A percentile compares a stretch with the other conserved stretches of the same genome.
These are phyloP conservation scores for Sanghuangporus baumii DNA, from an alignment of 1,284 basidiomycete species.

Conservation along the genomic window DNA sequence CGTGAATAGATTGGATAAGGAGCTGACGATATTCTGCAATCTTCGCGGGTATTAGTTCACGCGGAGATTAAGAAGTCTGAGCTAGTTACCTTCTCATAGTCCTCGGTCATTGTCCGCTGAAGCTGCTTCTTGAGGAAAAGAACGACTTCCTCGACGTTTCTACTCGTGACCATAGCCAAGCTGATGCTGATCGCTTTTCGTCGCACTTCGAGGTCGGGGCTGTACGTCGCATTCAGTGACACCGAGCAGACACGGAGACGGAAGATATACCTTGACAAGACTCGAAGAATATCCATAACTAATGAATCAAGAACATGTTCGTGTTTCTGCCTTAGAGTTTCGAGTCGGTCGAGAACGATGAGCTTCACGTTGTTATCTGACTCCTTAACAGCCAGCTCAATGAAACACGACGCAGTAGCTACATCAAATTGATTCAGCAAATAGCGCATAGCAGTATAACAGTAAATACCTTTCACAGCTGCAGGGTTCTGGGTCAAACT, in stretches of 20 bases:
- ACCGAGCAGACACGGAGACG: not conserved
- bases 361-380: conserved; percentile 99
- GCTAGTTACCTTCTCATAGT: conserved; percentile 71
- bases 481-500: conserved; percentile 94
- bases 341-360: conserved; percentile 93
- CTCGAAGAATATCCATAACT: conserved; percentile 94
- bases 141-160: conserved; percentile 98
- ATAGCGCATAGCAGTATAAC: not conserved
- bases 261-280: conserved; percentile 63
- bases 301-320: conserved; percentile 89
- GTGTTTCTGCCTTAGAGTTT: conserved; percentile 79
- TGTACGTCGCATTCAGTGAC: conserved; percentile 27
- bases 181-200: conserved; percentile 90
- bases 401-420: conserved; percentile 89
- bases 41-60: conserved; percentile 34
- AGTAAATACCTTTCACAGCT: conserved; percentile 79
- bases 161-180: conserved; percentile 88
- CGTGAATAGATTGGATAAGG: conserved; percentile 95
- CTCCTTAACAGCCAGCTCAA: conserved; percentile 90
- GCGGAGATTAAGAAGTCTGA: not conserved
- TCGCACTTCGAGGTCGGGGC: conserved; percentile 95
- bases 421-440: conserved; percentile 4
- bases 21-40: conserved; percentile 94
- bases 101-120: conserved; percentile 83
- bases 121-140: conserved; percentile 97